Base-by-base conservation (phyloP, 495 filamentous ascomycete species). In the Talaromyces liani region DNA sequence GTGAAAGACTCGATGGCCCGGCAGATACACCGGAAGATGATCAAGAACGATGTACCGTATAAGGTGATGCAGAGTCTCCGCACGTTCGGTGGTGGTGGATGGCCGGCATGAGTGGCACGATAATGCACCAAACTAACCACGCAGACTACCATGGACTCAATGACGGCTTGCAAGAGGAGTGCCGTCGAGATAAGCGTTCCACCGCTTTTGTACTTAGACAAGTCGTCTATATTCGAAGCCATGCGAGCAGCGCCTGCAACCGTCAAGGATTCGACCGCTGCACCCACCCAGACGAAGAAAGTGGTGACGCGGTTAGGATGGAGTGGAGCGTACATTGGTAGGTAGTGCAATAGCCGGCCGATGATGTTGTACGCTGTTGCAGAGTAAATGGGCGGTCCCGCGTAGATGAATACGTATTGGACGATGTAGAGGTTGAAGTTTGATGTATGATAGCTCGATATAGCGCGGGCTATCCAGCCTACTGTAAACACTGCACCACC, bases 301-400 rank as follows among this genome's bases (percentile, higher is more conserved):
- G 67, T 67, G 10, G 74, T 63, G 24, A 78, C 72, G 2, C 75
- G 73, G 54, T 73, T 68, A 8, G 76, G 77, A 58, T 77, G 70
- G 9, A 81, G 64, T 2, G 75, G 72, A 25, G 78, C 69, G 65
- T 76, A 70, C 75, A 78, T 72, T 34, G 70, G 76, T 25, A 80
- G 69, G 59, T 75, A 76, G 66, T 77, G 68, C 68, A 85, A 81
- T n/a, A 86, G 58, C 4, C 83, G 77, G 0, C 79, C 84, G 34
- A 87, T 75, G 24, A 82, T 71, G 70, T 85, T 87, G 69, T 86
- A 86, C 14, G 84, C 81, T 0, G 83, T 79, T 8, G 84, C 84
- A 0, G 84, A 84, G 67, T 80, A 83, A 20, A 85, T 68, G 1
- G 81, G 82, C 9, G 82, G 83, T 1, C 79, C 80, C 2, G 82